Evolutionary conservation across 768 basidiomycete genomes (phyloP).

Genomic region (Zangia roseola): DNA sequence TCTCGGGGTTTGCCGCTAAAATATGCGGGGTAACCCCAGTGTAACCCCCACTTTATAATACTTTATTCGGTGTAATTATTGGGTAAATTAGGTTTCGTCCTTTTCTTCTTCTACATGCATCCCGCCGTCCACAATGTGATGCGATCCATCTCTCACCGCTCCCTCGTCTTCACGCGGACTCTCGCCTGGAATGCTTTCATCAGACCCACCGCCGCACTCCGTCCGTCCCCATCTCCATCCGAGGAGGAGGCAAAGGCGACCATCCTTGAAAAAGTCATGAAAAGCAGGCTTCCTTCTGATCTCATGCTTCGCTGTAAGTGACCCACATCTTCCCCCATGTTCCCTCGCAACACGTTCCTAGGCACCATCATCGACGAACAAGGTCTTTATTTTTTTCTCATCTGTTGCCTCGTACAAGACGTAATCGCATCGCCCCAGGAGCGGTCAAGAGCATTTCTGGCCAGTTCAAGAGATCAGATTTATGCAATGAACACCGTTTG

Average conservation of each 20-base stretch:
- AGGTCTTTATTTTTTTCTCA: constrained; percentile 46
- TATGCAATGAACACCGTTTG: constrained; percentile 83
- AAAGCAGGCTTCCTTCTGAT: constrained; percentile 84
- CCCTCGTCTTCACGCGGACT: constrained; percentile 3
- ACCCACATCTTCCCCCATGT: constrained; percentile 6
- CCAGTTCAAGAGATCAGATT: constrained; percentile 86
- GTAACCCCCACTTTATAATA: constrained; percentile 18
- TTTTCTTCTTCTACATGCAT: constrained; percentile 36
- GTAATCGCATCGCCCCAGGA: constrained; percentile 47
- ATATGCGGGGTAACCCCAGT: constrained; percentile 19
- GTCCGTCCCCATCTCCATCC: constrained; percentile 29
- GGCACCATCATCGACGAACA: constrained; percentile 86
- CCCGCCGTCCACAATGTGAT: constrained; percentile 38
- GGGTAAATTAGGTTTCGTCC: constrained; percentile 21
- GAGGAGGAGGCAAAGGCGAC: constrained; percentile 75
- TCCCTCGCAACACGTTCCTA: constrained; percentile 33
- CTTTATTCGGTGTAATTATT: constrained; percentile 17
- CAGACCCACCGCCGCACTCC: not conserved
- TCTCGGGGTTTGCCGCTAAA: constrained; percentile 30
- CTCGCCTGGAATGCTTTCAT: constrained; percentile 31
- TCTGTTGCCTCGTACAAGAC: constrained; percentile 16
- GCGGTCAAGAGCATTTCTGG: constrained; percentile 86
- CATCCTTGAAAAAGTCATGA: constrained; percentile 82
- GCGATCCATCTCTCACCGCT: constrained; percentile 10
- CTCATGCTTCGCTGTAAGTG: constrained; percentile 87